Evolutionary conservation across 1,284 basidiomycete species (phyloP), one percentile per base, ranked within the genome.

Genomic region (Heterobasidion irregulare): DNA sequence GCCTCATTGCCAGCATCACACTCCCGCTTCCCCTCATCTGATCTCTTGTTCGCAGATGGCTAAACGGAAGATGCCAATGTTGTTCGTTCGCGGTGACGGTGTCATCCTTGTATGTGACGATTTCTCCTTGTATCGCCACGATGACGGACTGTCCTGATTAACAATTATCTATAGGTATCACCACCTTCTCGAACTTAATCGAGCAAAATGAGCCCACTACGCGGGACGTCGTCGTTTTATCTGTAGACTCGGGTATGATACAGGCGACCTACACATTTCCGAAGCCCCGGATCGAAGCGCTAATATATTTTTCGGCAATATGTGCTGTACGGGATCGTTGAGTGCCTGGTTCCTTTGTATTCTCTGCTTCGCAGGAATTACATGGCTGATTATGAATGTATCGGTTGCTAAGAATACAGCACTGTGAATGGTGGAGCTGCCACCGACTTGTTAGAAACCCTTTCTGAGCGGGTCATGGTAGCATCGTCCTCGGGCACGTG

Each of bases 21-120:
- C 19, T 43, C 53, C 51, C 13, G 8, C 19, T 15, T 32, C n/a
- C 10, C 18, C 32, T 6, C 4, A 35, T 18, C 49, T 50, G 32
- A 50, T 35, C 13, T n/a, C 13, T n/a, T 38, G 19, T 36, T 26
- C 13, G 41, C 61, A 98, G 95, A 82, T 92, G 44, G 93, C 94
- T 57, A 95, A 94, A 73, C 79, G 95, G 63, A 95, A 92, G 71
- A 86, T 95, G 78, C 93, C 96, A 57, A 99, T 99, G 96, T 77
- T 99, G 53, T 99, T 98, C 66, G 95, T 99, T 1, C 79, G 96
- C 68, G 96, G 96, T 54, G 94, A 97, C 68, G 92, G 94, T 58
- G 93, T 96, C 13, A 95, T 96, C 61, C 73, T 96, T 68, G 92
- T 94, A 60, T 59, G 88, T 76, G 16, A 15, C 38, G n/a, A 26